Conservation (phyloP, 306 rosid species). For the Psophocarpus tetragonolobus region DNA sequence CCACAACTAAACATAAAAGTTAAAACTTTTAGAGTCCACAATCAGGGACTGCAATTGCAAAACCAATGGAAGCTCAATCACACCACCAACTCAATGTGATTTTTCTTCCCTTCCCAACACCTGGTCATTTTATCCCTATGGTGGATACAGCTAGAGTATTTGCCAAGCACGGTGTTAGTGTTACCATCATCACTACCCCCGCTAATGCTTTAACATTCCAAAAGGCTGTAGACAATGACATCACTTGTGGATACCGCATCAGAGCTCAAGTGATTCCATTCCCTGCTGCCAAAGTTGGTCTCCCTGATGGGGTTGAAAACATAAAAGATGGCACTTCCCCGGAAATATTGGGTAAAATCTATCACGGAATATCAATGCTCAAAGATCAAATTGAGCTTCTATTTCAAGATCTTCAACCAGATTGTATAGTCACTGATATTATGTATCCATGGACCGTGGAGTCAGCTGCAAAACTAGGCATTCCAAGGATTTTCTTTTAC, state of each 20-base stretch:
- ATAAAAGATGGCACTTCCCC: background rate
- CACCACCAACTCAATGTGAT: background rate
- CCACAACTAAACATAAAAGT: too few species aligned
- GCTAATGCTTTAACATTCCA: background rate
- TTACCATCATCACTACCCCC: conserved; percentile 1
- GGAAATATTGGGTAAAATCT: background rate
- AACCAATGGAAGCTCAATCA: background rate
- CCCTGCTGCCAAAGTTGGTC: conserved; percentile 28
- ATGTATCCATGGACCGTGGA: conserved; percentile 27
- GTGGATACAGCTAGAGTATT: conserved; percentile 25
- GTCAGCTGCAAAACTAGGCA: conserved; percentile 11
- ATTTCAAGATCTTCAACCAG: conserved; percentile 23
- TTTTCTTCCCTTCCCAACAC: conserved; percentile 19
- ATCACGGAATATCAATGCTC: background rate
- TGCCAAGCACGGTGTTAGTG: conserved; percentile 31
- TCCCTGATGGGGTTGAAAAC: conserved; percentile 28
- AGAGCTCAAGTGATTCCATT: background rate
- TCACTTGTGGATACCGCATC: conserved; percentile 6
- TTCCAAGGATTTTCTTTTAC: conserved; percentile 23
- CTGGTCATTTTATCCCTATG: conserved; percentile 28
- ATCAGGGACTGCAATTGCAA: too few species aligned
- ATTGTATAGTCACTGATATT: conserved; percentile 26
- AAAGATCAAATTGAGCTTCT: background rate
- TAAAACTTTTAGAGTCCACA: too few species aligned
- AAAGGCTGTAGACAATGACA: conserved; percentile 12